These are phyloP conservation scores for Beauveria australis DNA, from an alignment of 2,329 filamentous ascomycete species.

Conservation along the genomic window DNA sequence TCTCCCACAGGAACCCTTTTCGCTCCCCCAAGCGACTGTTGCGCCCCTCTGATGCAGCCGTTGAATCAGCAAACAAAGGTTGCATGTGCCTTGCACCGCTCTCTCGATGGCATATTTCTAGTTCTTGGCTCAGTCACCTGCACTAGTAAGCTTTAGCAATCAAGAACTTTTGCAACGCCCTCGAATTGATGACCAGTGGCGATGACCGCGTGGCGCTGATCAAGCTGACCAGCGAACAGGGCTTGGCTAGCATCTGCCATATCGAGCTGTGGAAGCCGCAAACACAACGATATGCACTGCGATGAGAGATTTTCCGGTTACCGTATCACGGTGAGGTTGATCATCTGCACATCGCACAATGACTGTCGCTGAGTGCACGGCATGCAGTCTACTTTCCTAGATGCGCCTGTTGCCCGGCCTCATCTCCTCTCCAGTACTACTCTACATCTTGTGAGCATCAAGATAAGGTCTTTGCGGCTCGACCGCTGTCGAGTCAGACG, in stretches of 20 bases:
- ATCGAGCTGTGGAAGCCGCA: not conserved
- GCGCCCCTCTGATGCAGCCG: not conserved
- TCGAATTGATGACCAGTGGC: not conserved
- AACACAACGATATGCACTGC: not conserved
- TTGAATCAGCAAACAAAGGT: not conserved
- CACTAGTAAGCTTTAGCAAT: not conserved
- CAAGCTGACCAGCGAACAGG: not conserved
- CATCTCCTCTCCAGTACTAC: not conserved
- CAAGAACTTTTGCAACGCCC: not conserved
- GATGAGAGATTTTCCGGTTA: constrained; percentile 1
- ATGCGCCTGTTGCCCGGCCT: not conserved
- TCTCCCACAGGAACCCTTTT: constrained; percentile 2
- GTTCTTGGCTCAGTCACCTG: not conserved
- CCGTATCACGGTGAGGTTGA: constrained; percentile 1
- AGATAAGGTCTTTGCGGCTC: not conserved
- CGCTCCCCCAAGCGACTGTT: not conserved
- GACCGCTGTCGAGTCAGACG: not conserved
- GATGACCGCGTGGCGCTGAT: not conserved
- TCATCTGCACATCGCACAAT: not conserved
- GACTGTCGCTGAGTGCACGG: not conserved
- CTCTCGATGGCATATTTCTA: not conserved
- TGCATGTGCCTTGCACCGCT: not conserved
- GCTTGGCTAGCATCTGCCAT: not conserved
- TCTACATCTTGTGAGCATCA: not conserved
- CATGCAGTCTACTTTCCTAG: not conserved